phyloP scores from a whole-genome alignment of 2,329 filamentous ascomycete species.

The Verticillium longisporum region DNA sequence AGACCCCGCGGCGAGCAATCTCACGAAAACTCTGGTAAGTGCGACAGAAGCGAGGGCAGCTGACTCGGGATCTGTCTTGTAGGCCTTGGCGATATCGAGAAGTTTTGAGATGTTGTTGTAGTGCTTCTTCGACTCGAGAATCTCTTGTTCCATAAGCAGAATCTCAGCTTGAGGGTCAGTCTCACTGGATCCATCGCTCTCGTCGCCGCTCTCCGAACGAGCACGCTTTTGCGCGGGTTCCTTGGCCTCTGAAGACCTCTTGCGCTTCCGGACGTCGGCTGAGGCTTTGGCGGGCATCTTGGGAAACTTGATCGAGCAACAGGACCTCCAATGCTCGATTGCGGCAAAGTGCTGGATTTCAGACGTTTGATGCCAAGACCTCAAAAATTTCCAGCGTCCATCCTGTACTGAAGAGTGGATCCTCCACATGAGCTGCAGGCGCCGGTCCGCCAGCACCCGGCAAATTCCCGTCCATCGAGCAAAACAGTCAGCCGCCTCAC shows the following conservation, averaged over 20 bases:
- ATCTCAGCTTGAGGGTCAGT: slow-evolving; percentile 57
- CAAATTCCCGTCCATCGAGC: slow-evolving; percentile 20
- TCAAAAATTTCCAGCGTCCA: slow-evolving; percentile 2
- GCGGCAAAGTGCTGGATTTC: neutral
- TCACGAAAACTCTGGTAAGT: slow-evolving; percentile 79
- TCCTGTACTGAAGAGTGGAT: neutral
- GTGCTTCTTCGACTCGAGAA: slow-evolving; percentile 79
- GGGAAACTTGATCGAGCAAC: neutral
- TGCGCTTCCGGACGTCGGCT: slow-evolving; percentile 41
- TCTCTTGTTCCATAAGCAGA: slow-evolving; percentile 68
- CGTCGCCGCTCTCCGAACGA: slow-evolving; percentile 41
- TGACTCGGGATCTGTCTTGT: slow-evolving; percentile 42
- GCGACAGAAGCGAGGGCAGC: slow-evolving; percentile 68
- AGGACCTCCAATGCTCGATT: neutral
- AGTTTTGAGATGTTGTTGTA: slow-evolving; percentile 85
- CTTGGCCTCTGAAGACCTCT: slow-evolving; percentile 32
- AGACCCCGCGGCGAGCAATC: slow-evolving; percentile 67
- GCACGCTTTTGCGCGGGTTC: slow-evolving; percentile 44
- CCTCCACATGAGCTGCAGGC: neutral
- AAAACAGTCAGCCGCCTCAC: slow-evolving; percentile 19
- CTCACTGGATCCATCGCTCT: slow-evolving; percentile 23
- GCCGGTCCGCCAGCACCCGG: slow-evolving; percentile 4
- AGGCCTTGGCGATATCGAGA: slow-evolving; percentile 47
- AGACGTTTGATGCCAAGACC: slow-evolving; percentile 1
- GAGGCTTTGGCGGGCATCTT: slow-evolving; percentile 18